Conservation (phyloP, 352 stramenopile genomes). For the Thraustochytrium striatum region DNA sequence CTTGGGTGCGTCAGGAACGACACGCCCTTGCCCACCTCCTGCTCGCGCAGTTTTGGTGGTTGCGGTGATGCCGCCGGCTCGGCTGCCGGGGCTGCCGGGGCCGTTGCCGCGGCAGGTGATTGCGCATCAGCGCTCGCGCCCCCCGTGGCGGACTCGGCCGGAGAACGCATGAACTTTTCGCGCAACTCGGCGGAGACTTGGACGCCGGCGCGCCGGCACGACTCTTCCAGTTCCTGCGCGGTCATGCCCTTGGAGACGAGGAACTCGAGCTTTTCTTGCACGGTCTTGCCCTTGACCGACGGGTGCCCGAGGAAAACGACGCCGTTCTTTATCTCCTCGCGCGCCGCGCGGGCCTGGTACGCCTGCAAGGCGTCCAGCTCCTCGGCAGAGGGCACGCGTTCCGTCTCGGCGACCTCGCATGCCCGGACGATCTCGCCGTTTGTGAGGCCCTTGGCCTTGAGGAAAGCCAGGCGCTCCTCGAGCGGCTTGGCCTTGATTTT, state of each 20-base stretch:
- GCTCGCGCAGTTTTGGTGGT: not conserved
- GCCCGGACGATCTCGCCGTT: slow-evolving; percentile 25
- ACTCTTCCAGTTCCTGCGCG: not conserved
- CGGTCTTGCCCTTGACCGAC: slow-evolving; percentile 15
- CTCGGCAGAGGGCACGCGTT: not conserved
- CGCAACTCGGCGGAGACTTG: not conserved
- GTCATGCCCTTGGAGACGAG: slow-evolving; percentile 38
- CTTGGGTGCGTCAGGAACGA: slow-evolving; percentile 12
- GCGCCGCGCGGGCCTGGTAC: slow-evolving; percentile 16
- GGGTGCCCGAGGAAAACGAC: slow-evolving; percentile 39
- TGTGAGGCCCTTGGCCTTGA: slow-evolving; percentile 32
- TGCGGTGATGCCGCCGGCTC: not conserved
- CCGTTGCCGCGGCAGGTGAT: not conserved
- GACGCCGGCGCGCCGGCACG: slow-evolving; percentile 1
- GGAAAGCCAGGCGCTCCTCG: slow-evolving; percentile 9
- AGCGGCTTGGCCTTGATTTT: slow-evolving; percentile 13
- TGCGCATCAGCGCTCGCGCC: not conserved
- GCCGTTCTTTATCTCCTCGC: slow-evolving; percentile 41
- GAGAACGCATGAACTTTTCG: not conserved
- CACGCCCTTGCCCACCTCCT: slow-evolving; percentile 19
- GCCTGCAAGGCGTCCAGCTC: not conserved
- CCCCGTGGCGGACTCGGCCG: not conserved
- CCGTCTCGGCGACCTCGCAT: not conserved
- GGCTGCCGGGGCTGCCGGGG: not conserved
- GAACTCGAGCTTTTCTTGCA: slow-evolving; percentile 22